These are phyloP conservation scores for Lipomyces yamadae DNA, from an alignment of 805 yeast species.

Conservation along the genomic window DNA sequence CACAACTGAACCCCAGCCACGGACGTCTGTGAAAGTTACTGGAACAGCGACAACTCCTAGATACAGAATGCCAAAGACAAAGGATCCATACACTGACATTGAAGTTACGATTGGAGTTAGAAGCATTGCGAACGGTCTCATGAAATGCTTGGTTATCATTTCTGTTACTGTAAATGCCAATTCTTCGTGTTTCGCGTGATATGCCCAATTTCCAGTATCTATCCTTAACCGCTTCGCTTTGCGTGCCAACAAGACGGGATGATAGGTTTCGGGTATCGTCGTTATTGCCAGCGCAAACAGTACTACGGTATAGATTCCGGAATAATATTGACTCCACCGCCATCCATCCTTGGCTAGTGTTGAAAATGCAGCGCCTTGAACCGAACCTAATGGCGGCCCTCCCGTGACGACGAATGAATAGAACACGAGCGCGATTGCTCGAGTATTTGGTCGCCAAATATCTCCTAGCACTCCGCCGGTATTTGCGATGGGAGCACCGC, in stretches of 20 bases:
- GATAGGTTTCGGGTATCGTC: slow-evolving; percentile 47
- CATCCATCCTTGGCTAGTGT: slow-evolving; percentile 54
- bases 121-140: slow-evolving; percentile 80
- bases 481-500: slow-evolving; percentile 64
- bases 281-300: slow-evolving; percentile 48
- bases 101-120: slow-evolving; percentile 54
- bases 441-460: slow-evolving; percentile 53
- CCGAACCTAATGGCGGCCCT: slow-evolving; percentile 55
- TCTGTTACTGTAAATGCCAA: slow-evolving; percentile 71
- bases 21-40: slow-evolving; percentile 43
- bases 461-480: slow-evolving; percentile 67
- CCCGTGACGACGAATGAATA: slow-evolving; percentile 55
- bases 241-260: slow-evolving; percentile 57
- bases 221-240: slow-evolving; percentile 71
- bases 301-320: slow-evolving; percentile 51
- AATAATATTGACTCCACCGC: slow-evolving; percentile 63
- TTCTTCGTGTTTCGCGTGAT: slow-evolving; percentile 93
- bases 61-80: slow-evolving; percentile 53
- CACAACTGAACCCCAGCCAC: slow-evolving; percentile 46
- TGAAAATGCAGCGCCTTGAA: slow-evolving; percentile 55
- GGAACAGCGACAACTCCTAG: slow-evolving; percentile 51
- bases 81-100: slow-evolving; percentile 51
- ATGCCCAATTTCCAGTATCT: slow-evolving; percentile 79
- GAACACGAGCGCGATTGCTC: slow-evolving; percentile 60
- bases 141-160: slow-evolving; percentile 69